These are phyloP conservation scores for Colletotrichum kahawae DNA, from an alignment of 2,329 filamentous ascomycete genomes.

Conservation along the genomic window DNA sequence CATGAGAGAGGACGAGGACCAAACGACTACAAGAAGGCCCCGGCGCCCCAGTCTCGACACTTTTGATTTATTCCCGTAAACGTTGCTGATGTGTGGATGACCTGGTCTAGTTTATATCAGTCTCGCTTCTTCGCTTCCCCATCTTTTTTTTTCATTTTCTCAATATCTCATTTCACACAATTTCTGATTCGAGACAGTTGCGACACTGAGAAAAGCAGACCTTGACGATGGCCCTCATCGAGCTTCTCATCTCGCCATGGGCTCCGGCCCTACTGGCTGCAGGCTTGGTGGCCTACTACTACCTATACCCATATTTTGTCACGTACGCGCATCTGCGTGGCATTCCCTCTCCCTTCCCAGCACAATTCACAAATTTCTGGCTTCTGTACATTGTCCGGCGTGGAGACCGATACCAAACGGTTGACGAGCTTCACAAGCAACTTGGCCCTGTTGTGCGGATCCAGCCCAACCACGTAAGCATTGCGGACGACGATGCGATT, in stretches of 20 bases:
- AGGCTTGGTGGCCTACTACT: constrained; percentile 13
- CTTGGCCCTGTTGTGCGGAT: constrained; percentile 82
- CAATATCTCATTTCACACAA: not conserved
- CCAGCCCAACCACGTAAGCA: constrained; percentile 82
- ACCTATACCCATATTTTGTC: constrained; percentile 62
- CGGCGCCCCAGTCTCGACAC: not conserved
- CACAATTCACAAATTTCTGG: constrained; percentile 80
- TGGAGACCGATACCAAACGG: constrained; percentile 66
- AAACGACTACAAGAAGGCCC: not conserved
- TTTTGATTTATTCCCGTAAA: not conserved
- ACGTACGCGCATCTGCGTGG: constrained; percentile 54
- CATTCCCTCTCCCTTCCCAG: constrained; percentile 68
- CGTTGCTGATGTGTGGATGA: not conserved
- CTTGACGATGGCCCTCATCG: constrained; percentile 6
- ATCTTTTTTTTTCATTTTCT: not conserved
- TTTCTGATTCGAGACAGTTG: not conserved
- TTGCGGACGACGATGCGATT: constrained; percentile 83
- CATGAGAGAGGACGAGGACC: not conserved
- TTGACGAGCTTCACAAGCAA: constrained; percentile 77
- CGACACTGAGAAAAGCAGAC: not conserved
- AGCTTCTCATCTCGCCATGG: constrained; percentile 18
- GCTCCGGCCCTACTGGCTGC: constrained; percentile 2
- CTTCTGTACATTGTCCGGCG: constrained; percentile 69
- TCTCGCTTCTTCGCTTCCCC: not conserved
- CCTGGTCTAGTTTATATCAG: not conserved